A percentile compares a stretch with the other conserved stretches of the same genome.
These are phyloP conservation scores for Adiantum capillusveneris DNA, from an alignment of 75 land plant species.

Conservation along the genomic window DNA sequence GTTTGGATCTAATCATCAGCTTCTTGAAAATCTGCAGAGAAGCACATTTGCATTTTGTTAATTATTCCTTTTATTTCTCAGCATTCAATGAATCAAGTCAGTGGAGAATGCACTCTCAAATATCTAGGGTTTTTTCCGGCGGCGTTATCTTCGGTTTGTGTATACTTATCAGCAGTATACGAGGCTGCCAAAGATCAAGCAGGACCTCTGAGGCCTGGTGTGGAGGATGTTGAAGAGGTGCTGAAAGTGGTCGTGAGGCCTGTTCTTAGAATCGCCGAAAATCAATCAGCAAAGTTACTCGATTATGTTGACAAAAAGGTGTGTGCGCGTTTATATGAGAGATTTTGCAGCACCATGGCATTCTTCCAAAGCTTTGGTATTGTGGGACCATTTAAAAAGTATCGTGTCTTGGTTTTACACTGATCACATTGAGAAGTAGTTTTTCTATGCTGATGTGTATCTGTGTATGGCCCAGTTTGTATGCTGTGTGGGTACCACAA, in stretches of 20 bases:
- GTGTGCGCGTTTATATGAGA: background rate
- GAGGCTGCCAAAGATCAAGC: slow-evolving; percentile 71
- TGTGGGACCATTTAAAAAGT: background rate
- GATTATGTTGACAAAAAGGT: slow-evolving; percentile 79
- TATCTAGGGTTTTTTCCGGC: slow-evolving; percentile 63
- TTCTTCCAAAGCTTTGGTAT: too few species aligned
- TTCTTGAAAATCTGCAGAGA: too few species aligned
- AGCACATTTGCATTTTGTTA: too few species aligned
- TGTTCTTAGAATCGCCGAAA: slow-evolving; percentile 53
- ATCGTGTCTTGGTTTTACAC: background rate
- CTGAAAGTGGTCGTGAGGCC: slow-evolving; percentile 77
- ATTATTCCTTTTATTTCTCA: background rate
- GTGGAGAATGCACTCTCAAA: slow-evolving; percentile 39
- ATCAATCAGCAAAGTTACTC: slow-evolving; percentile 57
- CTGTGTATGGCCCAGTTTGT: too few species aligned
- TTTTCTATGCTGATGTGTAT: too few species aligned
- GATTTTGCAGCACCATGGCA: background rate
- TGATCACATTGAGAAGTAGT: too few species aligned
- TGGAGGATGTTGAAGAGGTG: slow-evolving; percentile 67
- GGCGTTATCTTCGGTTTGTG: slow-evolving; percentile 37
- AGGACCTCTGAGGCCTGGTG: slow-evolving; percentile 77
- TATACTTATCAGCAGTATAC: slow-evolving; percentile 46
- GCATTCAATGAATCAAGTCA: slow-evolving; percentile 2
- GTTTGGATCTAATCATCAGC: too few species aligned
- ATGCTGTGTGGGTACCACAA: too few species aligned